phyloP scores from a whole-genome alignment of 768 basidiomycete genomes.

The Leucogyrophana mollusca region DNA sequence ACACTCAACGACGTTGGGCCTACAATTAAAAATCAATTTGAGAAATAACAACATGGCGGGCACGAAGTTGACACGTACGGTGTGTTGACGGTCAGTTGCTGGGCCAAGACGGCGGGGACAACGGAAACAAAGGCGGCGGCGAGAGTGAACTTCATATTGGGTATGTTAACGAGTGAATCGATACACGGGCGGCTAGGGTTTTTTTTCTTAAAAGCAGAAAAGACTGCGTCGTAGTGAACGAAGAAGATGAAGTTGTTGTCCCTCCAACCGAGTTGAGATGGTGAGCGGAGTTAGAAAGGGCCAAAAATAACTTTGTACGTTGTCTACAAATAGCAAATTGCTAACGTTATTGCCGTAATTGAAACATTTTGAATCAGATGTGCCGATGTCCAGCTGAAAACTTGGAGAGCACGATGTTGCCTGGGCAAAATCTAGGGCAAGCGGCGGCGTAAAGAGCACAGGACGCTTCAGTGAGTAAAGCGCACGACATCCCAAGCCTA shows the following conservation, averaged over 20 bases:
- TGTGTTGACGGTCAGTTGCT: slow-evolving; percentile 57
- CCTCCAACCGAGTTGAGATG: slow-evolving; percentile 1
- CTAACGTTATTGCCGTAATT: no score
- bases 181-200: slow-evolving; percentile 8
- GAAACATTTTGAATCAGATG: no score
- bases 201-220: background rate
- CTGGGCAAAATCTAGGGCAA: no score
- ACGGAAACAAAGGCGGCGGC: slow-evolving; percentile 27
- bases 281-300: slow-evolving; percentile 28
- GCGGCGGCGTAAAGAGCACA: no score
- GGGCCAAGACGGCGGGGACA: slow-evolving; percentile 35
- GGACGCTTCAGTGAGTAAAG: no score
- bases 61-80: slow-evolving; percentile 46
- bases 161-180: slow-evolving; percentile 8
- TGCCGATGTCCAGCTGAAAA: no score
- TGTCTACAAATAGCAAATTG: no score
- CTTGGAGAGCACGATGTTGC: no score
- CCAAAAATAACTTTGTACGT: background rate
- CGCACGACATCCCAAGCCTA: no score
- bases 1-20: slow-evolving; percentile 45
- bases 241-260: background rate
- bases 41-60: slow-evolving; percentile 5
- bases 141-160: slow-evolving; percentile 35
- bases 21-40: slow-evolving; percentile 14
- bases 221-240: slow-evolving; percentile 6